Evolutionary conservation across 1,139 yeast genomes (phyloP), one percentile per base, ranked within the genome.

Genomic region (Sugiyamaella neomexicana): DNA sequence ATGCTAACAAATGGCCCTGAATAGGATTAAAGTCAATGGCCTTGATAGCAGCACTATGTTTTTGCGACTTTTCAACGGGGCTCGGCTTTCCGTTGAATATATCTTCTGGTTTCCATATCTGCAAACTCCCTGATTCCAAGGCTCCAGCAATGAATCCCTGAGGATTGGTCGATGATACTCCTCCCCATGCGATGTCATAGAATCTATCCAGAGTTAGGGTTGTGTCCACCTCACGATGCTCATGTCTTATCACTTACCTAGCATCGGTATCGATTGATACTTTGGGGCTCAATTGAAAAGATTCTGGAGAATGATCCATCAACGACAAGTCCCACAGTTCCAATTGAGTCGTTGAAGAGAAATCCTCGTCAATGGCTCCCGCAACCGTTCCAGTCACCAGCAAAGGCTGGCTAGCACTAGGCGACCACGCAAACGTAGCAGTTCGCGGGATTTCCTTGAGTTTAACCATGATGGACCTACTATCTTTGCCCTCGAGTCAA

Each of bases 381-480:
- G 98, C 93, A 17, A 89, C 89, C 0, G 97, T 86, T 42, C 97
- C 99, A 1, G 97, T 82, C 27, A 89, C 97, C 63, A 91, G 72
- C 56, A 82, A 72, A 25, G 97, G 96, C 57, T 85, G 75, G 52
- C 80, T 73, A 64, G 85, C 89, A 65, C 79, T 49, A 46, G 77
- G 82, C 55, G 97, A 89, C 98, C 98, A 93, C 50, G 98, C 96
- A 73, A 93, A 89, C 37, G 96, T 85, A 48, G 97, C 90, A 15
- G 97, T 89, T 63, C 91, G 80, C 61, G 82, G 79, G 66, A 89
- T 84, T 72, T 90, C 97, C 71, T 83, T 82, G 64, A 93, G 79
- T 73, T 89, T 89, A 64, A 89, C 95, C 95, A 87, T 87, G 27
- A 29, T 13, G 46, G 20, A 20, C 37, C 7, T 20, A 42, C n/a